A percentile compares a stretch with the other conserved stretches of the same genome.
Evolutionary conservation across 768 basidiomycete genomes (phyloP).

Genomic region (Amyloporia xantha): DNA sequence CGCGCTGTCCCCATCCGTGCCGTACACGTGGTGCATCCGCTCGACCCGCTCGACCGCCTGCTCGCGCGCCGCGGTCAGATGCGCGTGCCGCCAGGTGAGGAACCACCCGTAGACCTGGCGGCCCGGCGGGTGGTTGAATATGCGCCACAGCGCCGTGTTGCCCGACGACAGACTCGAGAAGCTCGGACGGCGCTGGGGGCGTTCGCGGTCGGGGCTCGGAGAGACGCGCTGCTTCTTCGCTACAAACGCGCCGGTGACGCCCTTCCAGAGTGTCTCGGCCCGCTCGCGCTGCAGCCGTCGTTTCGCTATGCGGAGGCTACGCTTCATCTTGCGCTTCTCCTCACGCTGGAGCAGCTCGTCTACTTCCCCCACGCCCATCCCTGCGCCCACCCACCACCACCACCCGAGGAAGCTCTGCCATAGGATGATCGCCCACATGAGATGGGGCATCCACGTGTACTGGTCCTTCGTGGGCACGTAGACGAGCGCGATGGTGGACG

Average conservation of each 20-base stretch:
- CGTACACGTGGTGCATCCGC: conserved; percentile 56
- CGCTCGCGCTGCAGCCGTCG: conserved; percentile 44
- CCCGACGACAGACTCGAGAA: neutral
- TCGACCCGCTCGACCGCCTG: conserved; percentile 66
- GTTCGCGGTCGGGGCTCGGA: neutral
- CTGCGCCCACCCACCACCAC: conserved; percentile 99
- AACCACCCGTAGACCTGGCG: conserved; percentile 7
- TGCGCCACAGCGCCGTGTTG: neutral
- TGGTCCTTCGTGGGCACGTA: conserved; percentile 81
- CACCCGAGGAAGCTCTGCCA: conserved; percentile 98
- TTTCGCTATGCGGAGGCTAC: conserved; percentile 39
- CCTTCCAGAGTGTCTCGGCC: conserved; percentile 52
- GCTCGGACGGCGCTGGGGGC: neutral
- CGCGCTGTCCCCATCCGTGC: conserved; percentile 26
- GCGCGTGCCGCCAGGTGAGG: conserved; percentile 37
- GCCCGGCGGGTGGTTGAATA: neutral
- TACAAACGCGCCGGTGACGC: conserved; percentile 47
- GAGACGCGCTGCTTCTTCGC: neutral
- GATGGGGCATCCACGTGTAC: conserved; percentile 84
- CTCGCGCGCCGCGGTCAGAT: conserved; percentile 59
- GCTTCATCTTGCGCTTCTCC: conserved; percentile 48
- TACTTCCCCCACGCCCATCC: conserved; percentile 70
- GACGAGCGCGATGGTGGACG: conserved; percentile 81
- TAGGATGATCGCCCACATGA: conserved; percentile 87
- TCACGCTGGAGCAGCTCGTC: conserved; percentile 50